Conservation (phyloP, 495 filamentous ascomycete genomes). For the Penicillium antarcticum region DNA sequence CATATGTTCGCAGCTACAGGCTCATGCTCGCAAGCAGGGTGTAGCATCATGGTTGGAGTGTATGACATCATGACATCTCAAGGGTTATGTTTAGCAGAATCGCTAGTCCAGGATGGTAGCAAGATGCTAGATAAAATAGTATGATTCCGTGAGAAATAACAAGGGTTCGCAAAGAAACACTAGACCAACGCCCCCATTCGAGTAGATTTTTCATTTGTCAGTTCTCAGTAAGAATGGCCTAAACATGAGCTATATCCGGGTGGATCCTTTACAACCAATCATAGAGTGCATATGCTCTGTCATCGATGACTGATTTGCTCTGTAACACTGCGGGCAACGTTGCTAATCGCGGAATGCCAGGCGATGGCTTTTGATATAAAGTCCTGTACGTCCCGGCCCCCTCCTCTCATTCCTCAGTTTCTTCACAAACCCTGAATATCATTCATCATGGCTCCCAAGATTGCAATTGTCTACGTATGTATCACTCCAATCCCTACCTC, state of each 20-base stretch:
- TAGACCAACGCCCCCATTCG: not conserved
- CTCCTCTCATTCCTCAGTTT: not conserved
- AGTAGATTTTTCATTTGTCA: conserved; percentile 30
- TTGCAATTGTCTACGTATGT: conserved; percentile 87
- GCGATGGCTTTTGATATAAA: conserved; percentile 3
- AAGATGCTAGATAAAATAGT: no score
- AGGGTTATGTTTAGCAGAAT: no score
- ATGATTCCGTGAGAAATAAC: no score
- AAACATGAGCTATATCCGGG: conserved; percentile 10
- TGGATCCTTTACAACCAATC: conserved; percentile 13
- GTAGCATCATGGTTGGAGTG: not conserved
- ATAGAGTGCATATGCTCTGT: conserved; percentile 23
- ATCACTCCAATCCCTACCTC: not conserved
- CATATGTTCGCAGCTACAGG: no score
- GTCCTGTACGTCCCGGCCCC: not conserved
- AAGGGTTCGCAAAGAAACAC: not conserved
- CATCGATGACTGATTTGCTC: conserved; percentile 35
- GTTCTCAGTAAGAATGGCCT: conserved; percentile 35
- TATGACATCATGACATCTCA: conserved; percentile 9
- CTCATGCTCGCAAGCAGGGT: not conserved
- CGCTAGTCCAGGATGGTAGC: no score
- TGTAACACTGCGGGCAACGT: not conserved
- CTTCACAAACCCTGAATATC: not conserved
- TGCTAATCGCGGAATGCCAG: conserved; percentile 7
- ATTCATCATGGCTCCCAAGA: conserved; percentile 83